phyloP scores from a whole-genome alignment of 169 alveolate species.

The Cryptosporidium meleagridis region DNA sequence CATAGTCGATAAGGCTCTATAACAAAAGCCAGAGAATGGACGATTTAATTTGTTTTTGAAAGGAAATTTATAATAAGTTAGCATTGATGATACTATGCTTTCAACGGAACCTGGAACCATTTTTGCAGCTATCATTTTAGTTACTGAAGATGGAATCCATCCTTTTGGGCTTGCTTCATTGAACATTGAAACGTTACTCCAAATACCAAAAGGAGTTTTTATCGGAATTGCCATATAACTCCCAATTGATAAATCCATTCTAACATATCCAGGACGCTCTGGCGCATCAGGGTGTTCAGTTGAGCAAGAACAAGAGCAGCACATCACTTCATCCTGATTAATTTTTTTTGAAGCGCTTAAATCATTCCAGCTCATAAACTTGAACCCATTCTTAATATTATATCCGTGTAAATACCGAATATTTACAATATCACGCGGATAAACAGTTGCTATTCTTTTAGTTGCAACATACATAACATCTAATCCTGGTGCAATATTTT shows the following conservation, averaged over 20 bases:
- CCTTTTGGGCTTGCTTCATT: constrained; percentile 81
- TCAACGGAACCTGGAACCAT: constrained; percentile 80
- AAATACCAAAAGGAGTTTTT: constrained; percentile 81
- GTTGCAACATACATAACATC: constrained; percentile 79
- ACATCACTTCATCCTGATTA: constrained; percentile 68
- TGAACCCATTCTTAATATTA: constrained; percentile 20
- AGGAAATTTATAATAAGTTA: constrained; percentile 27
- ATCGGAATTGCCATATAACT: constrained; percentile 80
- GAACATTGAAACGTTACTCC: constrained; percentile 79
- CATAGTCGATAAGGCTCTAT: constrained; percentile 22
- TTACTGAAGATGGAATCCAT: constrained; percentile 81
- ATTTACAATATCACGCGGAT: constrained; percentile 79
- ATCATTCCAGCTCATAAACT: constrained; percentile 12
- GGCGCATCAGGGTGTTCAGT: constrained; percentile 80
- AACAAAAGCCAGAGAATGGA: constrained; percentile 56
- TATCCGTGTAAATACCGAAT: constrained; percentile 76
- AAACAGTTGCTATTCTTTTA: constrained; percentile 79
- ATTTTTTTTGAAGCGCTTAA: not conserved
- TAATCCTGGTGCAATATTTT: constrained; percentile 59
- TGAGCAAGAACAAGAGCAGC: constrained; percentile 79
- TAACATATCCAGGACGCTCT: constrained; percentile 75
- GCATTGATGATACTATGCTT: constrained; percentile 42
- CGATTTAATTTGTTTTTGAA: constrained; percentile 16
- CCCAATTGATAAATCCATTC: constrained; percentile 78
- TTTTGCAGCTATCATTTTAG: constrained; percentile 77